Evolutionary conservation across 106 monocot genomes (phyloP), one percentile per base, ranked within the genome.

Genomic region (Dioscorea zingiberensis): DNA sequence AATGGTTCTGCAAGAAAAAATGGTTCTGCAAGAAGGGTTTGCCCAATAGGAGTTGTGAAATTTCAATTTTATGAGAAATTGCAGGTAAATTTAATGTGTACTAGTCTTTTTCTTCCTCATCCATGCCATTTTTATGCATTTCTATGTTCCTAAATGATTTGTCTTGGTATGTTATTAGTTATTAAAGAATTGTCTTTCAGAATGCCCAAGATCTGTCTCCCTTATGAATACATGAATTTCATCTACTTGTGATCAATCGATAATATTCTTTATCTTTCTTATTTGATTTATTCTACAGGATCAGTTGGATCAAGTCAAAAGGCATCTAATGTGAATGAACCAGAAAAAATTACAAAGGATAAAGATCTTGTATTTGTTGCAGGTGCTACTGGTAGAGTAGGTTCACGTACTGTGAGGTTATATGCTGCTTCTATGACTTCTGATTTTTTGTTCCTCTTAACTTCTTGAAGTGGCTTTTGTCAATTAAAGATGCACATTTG

Each of bases 331-430:
- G 45, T 46, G 25, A 15, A 16, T 25, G 58, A 66, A 48, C 70
- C 63, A 47, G 82, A 85, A 55, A 63, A 2, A 5, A 30, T 46
- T 16, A 46, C 70, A 19, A 68, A 76, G 45, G 80, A 83, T 47
- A 70, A 71, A 7, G 73, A 79, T 70, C 47, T 85, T 62, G 87
- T 67, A 32, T 95, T 88, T 75, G 83, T 95, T 62, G 95, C 91
- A 54, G 95, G 95, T 66, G 77, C 95, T 49, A 95, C 91, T 56
- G 95, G 95, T 67, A 82, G 69, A 83, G 95, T 95, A 60, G 95
- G 95, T 28, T 95, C 91, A 27, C 85, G 85, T 21, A 78, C 87
- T 57, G 85, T 95, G 70, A 95, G 95, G 94, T 94, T 59, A 21
- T 30, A 54, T 58, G 28, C 27, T 15, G 0, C 1, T 72, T 11